Percentiles rank a stretch among this genome's conserved stretches.
phyloP scores from a whole-genome alignment of 768 basidiomycete genomes.

The Panaeolus cyanescens region DNA sequence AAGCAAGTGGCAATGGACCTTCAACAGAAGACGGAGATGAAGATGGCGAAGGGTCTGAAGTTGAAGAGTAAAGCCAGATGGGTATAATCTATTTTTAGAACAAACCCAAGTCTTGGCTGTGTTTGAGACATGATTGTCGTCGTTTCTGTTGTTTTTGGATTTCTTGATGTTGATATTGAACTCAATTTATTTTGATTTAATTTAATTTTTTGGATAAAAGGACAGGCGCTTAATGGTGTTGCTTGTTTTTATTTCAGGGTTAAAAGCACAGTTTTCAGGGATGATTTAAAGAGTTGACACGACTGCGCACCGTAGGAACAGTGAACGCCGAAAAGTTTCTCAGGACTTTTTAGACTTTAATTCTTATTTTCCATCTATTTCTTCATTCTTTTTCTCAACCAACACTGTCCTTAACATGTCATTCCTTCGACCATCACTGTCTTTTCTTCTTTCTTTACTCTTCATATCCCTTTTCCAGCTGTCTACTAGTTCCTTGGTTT shows the following conservation, averaged over 20 bases:
- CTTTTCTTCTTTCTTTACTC: constrained; percentile 15
- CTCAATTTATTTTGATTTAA: no score
- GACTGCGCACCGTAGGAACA: not conserved
- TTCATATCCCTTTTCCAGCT: constrained; percentile 7
- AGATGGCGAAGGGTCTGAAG: constrained; percentile 16
- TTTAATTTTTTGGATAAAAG: no score
- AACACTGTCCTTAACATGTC: no score
- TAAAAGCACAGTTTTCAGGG: not conserved
- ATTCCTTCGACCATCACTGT: constrained; percentile 18
- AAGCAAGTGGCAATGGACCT: no score
- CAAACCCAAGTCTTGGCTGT: no score
- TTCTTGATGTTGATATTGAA: no score
- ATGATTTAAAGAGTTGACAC: not conserved
- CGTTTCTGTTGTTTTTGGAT: no score
- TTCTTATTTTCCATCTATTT: not conserved
- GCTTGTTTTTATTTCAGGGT: not conserved
- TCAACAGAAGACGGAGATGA: constrained; percentile 15
- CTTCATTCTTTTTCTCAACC: not conserved
- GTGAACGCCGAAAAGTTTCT: not conserved
- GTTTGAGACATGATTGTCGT: not conserved
- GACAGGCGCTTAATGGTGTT: not conserved
- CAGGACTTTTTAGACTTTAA: not conserved
- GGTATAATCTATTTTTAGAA: constrained; percentile 2
- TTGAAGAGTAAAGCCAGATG: constrained; percentile 11
- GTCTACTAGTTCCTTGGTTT: not conserved